Evolutionary conservation across 2,329 filamentous ascomycete genomes (phyloP).

Genomic region (Lasiodiplodia theobromae): DNA sequence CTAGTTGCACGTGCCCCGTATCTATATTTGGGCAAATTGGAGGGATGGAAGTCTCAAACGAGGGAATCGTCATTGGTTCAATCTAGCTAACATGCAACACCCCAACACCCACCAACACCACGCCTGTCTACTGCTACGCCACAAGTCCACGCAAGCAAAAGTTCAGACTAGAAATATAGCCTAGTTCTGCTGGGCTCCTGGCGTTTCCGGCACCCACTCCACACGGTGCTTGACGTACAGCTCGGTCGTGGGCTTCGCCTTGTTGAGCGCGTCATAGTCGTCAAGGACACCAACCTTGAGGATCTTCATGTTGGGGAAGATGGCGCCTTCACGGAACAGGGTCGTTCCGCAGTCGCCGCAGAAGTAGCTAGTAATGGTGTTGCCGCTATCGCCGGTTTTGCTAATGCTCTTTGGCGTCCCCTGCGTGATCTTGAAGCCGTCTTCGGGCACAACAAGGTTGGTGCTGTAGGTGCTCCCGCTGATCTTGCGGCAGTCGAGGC

Average conservation of each 20-base stretch:
- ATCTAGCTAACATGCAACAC: conserved; percentile 3
- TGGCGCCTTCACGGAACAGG: not conserved
- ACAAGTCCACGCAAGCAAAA: not conserved
- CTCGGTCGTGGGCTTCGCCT: conserved; percentile 48
- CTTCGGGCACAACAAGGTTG: conserved; percentile 55
- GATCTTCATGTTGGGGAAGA: conserved; percentile 8
- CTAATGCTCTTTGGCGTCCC: conserved; percentile 60
- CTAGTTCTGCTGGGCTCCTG: conserved; percentile 14
- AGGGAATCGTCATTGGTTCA: conserved; percentile 10
- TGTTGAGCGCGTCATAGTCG: conserved; percentile 33
- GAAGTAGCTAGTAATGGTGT: conserved; percentile 63
- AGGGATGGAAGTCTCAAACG: not conserved
- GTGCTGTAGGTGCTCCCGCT: conserved; percentile 60
- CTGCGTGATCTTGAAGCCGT: conserved; percentile 54
- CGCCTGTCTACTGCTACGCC: not conserved
- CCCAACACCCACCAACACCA: not conserved
- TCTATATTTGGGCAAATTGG: not conserved
- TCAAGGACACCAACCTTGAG: conserved; percentile 27
- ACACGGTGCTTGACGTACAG: conserved; percentile 48
- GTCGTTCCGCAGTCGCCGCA: conserved; percentile 39
- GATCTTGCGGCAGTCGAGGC: conserved; percentile 65
- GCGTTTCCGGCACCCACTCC: conserved; percentile 47
- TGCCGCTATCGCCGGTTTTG: conserved; percentile 61
- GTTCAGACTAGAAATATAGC: not conserved
- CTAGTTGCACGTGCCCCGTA: not conserved